phyloP scores from a whole-genome alignment of 352 stramenopile genomes.

The Phytophthora multivora region DNA sequence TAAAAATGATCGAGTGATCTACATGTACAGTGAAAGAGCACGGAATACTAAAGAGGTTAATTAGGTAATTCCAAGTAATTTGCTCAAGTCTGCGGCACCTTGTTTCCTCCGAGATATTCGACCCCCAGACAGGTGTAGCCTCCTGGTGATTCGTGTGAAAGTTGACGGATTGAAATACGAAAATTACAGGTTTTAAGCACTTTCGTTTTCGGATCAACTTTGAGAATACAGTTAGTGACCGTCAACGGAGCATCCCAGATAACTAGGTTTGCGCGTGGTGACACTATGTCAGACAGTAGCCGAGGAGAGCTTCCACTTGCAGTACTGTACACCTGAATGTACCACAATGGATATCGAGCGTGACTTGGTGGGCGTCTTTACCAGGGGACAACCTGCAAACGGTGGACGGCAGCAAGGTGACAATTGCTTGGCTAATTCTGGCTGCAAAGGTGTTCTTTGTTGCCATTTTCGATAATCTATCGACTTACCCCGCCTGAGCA shows the following conservation, averaged over 20 bases:
- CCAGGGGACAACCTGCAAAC: conserved; percentile 13
- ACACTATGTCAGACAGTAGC: conserved; percentile 6
- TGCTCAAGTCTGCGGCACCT: conserved; percentile 4
- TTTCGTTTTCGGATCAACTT: conserved; percentile 31
- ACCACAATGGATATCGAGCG: conserved; percentile 36
- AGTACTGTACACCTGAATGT: conserved; percentile 48
- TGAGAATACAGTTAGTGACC: conserved; percentile 28
- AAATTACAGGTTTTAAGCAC: conserved; percentile 32
- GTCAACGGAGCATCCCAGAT: conserved; percentile 31
- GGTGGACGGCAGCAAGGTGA: no score
- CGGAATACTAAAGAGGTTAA: background rate
- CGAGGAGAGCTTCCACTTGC: conserved; percentile 39
- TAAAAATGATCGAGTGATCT: conserved; percentile 30
- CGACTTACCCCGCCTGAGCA: background rate
- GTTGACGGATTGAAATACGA: conserved; percentile 38
- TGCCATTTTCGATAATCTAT: background rate
- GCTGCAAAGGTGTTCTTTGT: background rate
- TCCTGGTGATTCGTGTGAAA: conserved; percentile 10
- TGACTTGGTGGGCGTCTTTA: conserved; percentile 16
- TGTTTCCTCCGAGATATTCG: conserved; percentile 34
- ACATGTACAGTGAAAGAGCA: background rate
- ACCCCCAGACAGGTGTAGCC: conserved; percentile 32
- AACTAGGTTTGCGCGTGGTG: conserved; percentile 27
- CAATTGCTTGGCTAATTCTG: conserved; percentile 6
- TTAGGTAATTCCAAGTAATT: background rate